These are phyloP conservation scores for Zymoseptoria tritici DNA, from an alignment of 2,329 filamentous ascomycete species.

Conservation along the genomic window DNA sequence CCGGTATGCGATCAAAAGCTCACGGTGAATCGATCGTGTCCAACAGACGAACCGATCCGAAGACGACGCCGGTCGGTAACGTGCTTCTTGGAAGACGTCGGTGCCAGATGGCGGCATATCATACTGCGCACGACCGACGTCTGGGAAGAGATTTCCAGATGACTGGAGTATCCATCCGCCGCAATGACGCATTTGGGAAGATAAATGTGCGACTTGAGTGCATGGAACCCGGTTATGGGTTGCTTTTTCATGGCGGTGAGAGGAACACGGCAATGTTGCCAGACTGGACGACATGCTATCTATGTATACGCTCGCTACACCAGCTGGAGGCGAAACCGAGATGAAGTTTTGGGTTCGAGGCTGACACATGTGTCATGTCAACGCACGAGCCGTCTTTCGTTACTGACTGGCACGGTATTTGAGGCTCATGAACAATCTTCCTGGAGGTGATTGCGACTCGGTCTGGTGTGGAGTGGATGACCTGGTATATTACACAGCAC, in stretches of 20 bases:
- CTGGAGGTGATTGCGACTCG: not conserved
- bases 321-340: not conserved
- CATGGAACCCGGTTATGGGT: too few relatives aligned
- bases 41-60: not conserved
- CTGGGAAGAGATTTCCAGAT: not conserved
- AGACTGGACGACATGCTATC: not conserved
- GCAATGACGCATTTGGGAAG: not conserved
- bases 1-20: not conserved
- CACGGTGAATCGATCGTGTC: not conserved
- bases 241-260: not conserved
- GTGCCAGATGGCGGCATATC: not conserved
- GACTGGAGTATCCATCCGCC: not conserved
- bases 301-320: not conserved
- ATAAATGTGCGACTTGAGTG: not conserved
- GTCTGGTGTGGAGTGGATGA: not conserved
- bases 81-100: not conserved
- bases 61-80: not conserved
- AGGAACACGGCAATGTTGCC: not conserved
- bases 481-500: not conserved
- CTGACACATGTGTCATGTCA: not conserved
- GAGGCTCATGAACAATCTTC: not conserved
- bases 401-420: not conserved
- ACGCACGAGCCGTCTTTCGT: not conserved
- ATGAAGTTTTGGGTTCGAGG: not conserved
- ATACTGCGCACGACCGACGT: not conserved